A percentile compares a stretch with the other conserved stretches of the same genome.
These are phyloP conservation scores for Ephemerocybe angulata DNA, from an alignment of 768 basidiomycete species.

Conservation along the genomic window DNA sequence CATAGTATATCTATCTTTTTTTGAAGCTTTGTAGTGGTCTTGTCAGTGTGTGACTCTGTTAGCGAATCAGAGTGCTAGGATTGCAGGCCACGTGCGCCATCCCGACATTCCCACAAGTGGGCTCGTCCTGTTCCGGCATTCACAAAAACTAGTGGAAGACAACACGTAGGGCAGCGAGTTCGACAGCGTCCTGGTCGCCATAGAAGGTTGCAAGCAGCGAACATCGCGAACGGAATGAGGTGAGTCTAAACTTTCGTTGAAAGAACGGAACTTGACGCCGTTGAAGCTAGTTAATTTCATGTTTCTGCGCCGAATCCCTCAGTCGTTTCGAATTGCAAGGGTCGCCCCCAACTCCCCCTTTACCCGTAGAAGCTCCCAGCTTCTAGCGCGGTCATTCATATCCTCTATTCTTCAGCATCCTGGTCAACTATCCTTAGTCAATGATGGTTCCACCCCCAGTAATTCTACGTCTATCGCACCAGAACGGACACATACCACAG, in stretches of 20 bases:
- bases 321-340: constrained; percentile 1
- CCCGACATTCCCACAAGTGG: neutral
- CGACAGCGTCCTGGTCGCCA: neutral
- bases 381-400: neutral
- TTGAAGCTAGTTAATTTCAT: neutral
- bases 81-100: neutral
- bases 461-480: neutral
- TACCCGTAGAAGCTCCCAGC: neutral
- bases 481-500: neutral
- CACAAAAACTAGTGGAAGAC: neutral
- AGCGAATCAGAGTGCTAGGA: neutral
- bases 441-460: neutral
- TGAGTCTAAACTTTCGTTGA: constrained; percentile 24
- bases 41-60: neutral
- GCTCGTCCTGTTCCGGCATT: neutral
- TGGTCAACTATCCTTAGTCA: neutral
- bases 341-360: neutral
- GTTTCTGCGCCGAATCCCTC: neutral
- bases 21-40: neutral
- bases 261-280: neutral
- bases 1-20: too few relatives aligned
- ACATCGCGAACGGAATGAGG: constrained; percentile 52
- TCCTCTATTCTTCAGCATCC: neutral
- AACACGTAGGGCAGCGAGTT: neutral
- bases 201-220: neutral